A percentile compares a stretch with the other conserved stretches of the same genome.
phyloP scores from a whole-genome alignment of 306 rosid species.

The Macrotyloma uniflorum region DNA sequence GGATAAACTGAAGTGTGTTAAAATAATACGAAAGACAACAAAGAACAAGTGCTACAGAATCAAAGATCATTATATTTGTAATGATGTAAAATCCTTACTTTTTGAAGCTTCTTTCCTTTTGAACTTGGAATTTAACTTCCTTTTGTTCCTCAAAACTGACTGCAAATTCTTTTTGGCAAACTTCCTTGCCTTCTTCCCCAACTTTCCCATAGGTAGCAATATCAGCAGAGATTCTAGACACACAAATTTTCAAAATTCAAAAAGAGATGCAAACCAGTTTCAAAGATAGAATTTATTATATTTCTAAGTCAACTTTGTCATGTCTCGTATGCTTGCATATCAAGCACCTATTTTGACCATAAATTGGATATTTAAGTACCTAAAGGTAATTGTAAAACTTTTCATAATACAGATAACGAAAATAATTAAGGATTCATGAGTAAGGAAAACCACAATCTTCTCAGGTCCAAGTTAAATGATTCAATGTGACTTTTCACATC shows the following conservation, averaged over 20 bases:
- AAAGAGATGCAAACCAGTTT: background rate
- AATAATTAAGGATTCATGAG: no score
- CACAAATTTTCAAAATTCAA: background rate
- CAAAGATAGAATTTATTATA: background rate
- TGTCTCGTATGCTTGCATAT: no score
- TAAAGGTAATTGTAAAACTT: no score
- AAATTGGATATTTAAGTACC: no score
- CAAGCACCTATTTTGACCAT: no score
- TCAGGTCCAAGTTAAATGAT: no score
- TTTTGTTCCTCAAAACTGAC: conserved; percentile 71
- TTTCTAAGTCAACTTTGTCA: no score
- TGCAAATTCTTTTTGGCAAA: conserved; percentile 89
- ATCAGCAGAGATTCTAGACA: conserved; percentile 6
- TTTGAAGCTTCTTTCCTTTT: conserved; percentile 82
- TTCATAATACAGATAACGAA: no score
- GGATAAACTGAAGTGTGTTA: background rate
- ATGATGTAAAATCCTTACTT: conserved; percentile 47
- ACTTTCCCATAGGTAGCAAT: conserved; percentile 67
- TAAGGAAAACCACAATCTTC: no score
- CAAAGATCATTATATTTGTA: background rate
- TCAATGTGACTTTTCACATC: no score
- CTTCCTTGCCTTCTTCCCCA: conserved; percentile 94
- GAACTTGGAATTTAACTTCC: conserved; percentile 73
- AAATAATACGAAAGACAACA: background rate
- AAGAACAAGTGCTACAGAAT: background rate